Percentiles rank a stretch among this genome's conserved stretches.
Evolutionary conservation across 495 filamentous ascomycete genomes (phyloP).

Genomic region (Cryomyces minteri): DNA sequence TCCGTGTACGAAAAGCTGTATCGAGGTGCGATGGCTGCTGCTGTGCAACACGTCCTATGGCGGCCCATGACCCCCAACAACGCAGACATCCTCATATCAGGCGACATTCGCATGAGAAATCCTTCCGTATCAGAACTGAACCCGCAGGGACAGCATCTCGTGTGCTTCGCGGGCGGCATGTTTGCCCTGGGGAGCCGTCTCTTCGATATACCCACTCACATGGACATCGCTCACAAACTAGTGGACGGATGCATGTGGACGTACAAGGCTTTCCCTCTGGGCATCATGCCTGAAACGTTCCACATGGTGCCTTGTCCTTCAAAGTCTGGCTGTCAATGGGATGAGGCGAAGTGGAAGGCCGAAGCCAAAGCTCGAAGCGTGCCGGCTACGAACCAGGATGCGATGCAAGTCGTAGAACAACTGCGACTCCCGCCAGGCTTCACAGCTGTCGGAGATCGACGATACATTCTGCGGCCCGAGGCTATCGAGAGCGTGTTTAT

Average conservation of each 20-base stretch:
- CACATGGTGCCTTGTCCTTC: slow-evolving; percentile 30
- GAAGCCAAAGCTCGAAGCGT: neutral
- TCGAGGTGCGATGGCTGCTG: slow-evolving; percentile 14
- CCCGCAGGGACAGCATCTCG: slow-evolving; percentile 33
- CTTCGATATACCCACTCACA: slow-evolving; percentile 33
- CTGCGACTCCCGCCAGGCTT: slow-evolving; percentile 19
- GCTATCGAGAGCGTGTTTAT: slow-evolving; percentile 17
- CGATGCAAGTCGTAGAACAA: neutral
- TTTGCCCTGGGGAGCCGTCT: slow-evolving; percentile 36
- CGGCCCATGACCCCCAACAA: slow-evolving; percentile 18
- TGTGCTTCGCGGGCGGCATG: slow-evolving; percentile 44
- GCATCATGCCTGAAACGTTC: slow-evolving; percentile 49
- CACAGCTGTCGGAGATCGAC: slow-evolving; percentile 18
- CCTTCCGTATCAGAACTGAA: slow-evolving; percentile 11
- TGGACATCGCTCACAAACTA: slow-evolving; percentile 38
- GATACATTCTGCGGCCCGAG: slow-evolving; percentile 23
- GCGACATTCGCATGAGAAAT: slow-evolving; percentile 11
- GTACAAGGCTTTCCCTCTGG: slow-evolving; percentile 60
- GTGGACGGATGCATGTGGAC: slow-evolving; percentile 93
- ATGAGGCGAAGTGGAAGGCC: slow-evolving; percentile 30
- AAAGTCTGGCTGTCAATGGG: slow-evolving; percentile 31
- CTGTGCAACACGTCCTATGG: slow-evolving; percentile 17
- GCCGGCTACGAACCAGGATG: no score
- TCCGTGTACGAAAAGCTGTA: slow-evolving; percentile 17
- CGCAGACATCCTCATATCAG: slow-evolving; percentile 18